A percentile compares a stretch with the other conserved stretches of the same genome.
Conservation (phyloP, 495 filamentous ascomycete genomes). For the Amorphotheca resinae region DNA sequence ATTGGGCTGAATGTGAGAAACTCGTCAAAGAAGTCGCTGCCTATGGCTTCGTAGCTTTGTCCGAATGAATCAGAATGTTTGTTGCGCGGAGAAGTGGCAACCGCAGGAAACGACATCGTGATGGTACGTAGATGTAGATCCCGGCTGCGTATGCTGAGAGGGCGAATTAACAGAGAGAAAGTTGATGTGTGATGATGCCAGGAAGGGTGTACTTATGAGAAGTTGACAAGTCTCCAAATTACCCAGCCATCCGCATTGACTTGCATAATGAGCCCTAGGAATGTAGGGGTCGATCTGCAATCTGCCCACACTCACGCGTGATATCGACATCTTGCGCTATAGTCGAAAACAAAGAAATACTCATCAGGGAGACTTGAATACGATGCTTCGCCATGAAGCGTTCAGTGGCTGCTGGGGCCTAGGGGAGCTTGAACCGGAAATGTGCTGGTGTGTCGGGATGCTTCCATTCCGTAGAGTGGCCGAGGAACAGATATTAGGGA, state of each 20-base stretch:
- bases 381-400: too few species aligned
- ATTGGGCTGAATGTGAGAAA: constrained; percentile 15
- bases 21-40: constrained; percentile 21
- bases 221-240: not conserved
- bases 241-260: constrained; percentile 16
- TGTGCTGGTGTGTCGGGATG: too few species aligned
- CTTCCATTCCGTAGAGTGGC: not conserved
- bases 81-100: constrained; percentile 3
- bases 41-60: constrained; percentile 12
- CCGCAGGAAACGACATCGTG: constrained; percentile 16
- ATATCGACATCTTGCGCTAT: not conserved
- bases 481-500: too few species aligned
- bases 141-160: too few species aligned
- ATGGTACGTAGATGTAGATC: not conserved
- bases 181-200: constrained; percentile 7
- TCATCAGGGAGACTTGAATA: not conserved
- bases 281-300: constrained; percentile 4
- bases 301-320: not conserved
- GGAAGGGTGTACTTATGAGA: constrained; percentile 17
- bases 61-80: constrained; percentile 6
- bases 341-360: not conserved
- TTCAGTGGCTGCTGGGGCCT: too few species aligned
- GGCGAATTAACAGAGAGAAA: not conserved
- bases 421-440: too few species aligned
- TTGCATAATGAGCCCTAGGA: constrained; percentile 7